Conservation (phyloP, 2,329 filamentous ascomycete species). For the Penicillium sclerotiorum region DNA sequence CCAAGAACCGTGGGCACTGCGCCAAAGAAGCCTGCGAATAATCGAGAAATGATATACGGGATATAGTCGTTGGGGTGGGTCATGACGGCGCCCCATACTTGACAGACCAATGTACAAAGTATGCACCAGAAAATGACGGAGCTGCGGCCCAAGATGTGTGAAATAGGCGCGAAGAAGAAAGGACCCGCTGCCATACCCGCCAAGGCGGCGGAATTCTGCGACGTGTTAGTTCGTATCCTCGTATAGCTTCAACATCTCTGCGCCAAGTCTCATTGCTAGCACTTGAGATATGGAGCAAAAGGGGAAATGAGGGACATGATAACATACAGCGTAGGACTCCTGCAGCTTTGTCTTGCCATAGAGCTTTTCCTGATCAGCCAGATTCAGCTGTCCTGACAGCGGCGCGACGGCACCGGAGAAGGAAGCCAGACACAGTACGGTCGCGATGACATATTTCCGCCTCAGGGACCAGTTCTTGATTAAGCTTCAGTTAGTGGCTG, state of each 20-base stretch:
- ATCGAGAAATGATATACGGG: conserved; percentile 41
- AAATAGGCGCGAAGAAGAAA: conserved; percentile 43
- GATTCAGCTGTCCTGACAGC: conserved; percentile 40
- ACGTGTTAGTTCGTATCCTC: conserved; percentile 1
- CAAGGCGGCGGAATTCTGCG: conserved; percentile 40
- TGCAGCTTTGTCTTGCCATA: conserved; percentile 38
- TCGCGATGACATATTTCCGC: conserved; percentile 36
- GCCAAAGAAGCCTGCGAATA: conserved; percentile 47
- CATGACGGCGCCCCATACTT: conserved; percentile 45
- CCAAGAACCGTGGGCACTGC: conserved; percentile 43
- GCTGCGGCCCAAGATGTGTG: conserved; percentile 39
- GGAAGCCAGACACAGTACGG: conserved; percentile 38
- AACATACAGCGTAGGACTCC: conserved; percentile 36
- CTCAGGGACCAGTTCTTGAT: conserved; percentile 38
- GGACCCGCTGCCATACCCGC: conserved; percentile 44
- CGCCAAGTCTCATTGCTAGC: too few species aligned
- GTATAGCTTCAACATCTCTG: not conserved
- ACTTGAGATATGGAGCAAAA: not conserved
- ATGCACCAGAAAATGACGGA: conserved; percentile 46
- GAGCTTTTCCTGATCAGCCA: conserved; percentile 37
- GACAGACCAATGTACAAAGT: conserved; percentile 36
- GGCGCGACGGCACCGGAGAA: conserved; percentile 41
- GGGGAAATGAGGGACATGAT: not conserved
- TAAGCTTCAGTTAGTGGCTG: not conserved
- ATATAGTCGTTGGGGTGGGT: conserved; percentile 38